phyloP scores from a whole-genome alignment of 192 early-diverging fungal genomes.

The Phycomyces blakesleeanus region DNA sequence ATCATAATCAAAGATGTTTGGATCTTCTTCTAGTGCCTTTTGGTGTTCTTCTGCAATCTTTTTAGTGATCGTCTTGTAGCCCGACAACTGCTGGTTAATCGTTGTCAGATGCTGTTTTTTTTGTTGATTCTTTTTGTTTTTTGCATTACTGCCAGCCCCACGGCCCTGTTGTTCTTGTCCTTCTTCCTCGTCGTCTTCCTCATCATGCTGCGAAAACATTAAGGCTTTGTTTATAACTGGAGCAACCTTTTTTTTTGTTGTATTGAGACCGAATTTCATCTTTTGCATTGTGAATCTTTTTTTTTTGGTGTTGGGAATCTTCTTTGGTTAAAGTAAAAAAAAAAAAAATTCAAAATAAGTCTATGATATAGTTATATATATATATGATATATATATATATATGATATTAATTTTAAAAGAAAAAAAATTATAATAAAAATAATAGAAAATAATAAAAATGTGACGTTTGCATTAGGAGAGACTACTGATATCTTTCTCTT shows the following conservation, averaged over 20 bases:
- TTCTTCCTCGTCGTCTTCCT: slow-evolving; percentile 7
- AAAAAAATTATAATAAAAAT: too few relatives aligned
- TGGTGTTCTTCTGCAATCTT: slow-evolving; percentile 46
- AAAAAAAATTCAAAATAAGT: too few relatives aligned
- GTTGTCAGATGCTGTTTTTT: slow-evolving; percentile 8
- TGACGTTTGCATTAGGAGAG: too few relatives aligned
- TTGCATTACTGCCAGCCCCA: too few relatives aligned
- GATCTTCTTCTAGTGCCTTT: slow-evolving; percentile 65
- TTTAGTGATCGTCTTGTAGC: slow-evolving; percentile 20
- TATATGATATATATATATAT: too few relatives aligned
- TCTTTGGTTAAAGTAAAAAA: background rate
- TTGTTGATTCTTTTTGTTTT: background rate
- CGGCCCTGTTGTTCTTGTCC: too few relatives aligned
- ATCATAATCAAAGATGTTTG: slow-evolving; percentile 76
- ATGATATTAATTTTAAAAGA: too few relatives aligned
- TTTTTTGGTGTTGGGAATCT: background rate
- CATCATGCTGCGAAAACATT: slow-evolving; percentile 1
- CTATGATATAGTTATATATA: too few relatives aligned
- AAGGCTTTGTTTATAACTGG: background rate
- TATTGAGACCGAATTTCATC: slow-evolving; percentile 14
- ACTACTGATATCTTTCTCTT: too few relatives aligned
- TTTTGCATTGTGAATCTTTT: slow-evolving; percentile 1
- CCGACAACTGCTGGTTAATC: slow-evolving; percentile 21
- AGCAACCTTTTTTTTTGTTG: background rate
- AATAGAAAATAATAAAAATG: too few relatives aligned